Percentiles rank a stretch among this genome's conserved stretches.
Conservation (phyloP, 768 basidiomycete species). For the Chalciporus piperatus region DNA sequence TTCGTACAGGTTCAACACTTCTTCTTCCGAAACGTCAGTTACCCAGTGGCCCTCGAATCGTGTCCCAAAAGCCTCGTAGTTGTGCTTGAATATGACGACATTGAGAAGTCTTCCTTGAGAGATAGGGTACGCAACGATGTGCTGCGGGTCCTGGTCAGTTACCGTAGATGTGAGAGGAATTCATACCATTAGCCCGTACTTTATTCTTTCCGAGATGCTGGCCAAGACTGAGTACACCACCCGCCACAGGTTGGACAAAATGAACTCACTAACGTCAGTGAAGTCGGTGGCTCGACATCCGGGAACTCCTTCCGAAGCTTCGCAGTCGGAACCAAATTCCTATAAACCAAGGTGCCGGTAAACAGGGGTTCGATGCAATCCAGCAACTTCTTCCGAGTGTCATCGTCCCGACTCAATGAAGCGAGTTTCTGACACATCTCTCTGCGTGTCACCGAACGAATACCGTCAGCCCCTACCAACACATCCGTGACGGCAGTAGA, state of each 20-base stretch:
- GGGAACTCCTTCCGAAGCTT: slow-evolving; percentile 33
- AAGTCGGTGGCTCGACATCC: slow-evolving; percentile 21
- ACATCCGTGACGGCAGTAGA: slow-evolving; percentile 36
- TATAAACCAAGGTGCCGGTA: slow-evolving; percentile 39
- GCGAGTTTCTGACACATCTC: slow-evolving; percentile 24
- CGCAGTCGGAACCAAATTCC: slow-evolving; percentile 32
- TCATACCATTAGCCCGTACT: background rate
- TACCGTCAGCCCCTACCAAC: slow-evolving; percentile 43
- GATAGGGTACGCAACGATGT: slow-evolving; percentile 40
- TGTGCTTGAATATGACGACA: slow-evolving; percentile 30
- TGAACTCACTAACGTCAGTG: slow-evolving; percentile 21
- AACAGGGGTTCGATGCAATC: slow-evolving; percentile 35
- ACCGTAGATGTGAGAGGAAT: background rate
- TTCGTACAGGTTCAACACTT: slow-evolving; percentile 28
- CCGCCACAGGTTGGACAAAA: background rate
- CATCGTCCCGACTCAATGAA: slow-evolving; percentile 1
- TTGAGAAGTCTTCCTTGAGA: slow-evolving; percentile 37
- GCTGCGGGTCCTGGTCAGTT: slow-evolving; percentile 24
- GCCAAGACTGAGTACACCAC: background rate
- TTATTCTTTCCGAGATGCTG: slow-evolving; percentile 26
- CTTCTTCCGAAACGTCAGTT: slow-evolving; percentile 28
- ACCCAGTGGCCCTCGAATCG: slow-evolving; percentile 31
- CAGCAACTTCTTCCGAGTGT: slow-evolving; percentile 7
- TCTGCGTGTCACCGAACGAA: slow-evolving; percentile 35
- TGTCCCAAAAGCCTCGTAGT: slow-evolving; percentile 29